Percentiles rank a stretch among this genome's conserved stretches.
These are phyloP conservation scores for Curvularia sp. DNA, from an alignment of 2,329 filamentous ascomycete genomes.

Conservation along the genomic window DNA sequence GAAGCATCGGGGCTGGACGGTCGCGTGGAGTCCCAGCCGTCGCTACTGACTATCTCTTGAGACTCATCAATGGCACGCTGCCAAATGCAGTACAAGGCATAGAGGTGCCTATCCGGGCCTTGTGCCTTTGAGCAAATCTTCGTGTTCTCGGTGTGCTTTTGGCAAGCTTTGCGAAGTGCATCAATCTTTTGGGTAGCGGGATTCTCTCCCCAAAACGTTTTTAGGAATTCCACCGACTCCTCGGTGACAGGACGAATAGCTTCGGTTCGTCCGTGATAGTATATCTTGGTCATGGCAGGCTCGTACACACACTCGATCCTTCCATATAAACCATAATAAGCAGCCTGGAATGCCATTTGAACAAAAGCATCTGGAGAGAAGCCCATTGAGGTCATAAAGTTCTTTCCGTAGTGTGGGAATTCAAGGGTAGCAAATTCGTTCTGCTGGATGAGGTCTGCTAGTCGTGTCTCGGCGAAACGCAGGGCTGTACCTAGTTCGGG, in stretches of 20 bases:
- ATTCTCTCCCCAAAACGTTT: slow-evolving; percentile 93
- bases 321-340: slow-evolving; percentile 96
- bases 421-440: slow-evolving; percentile 95
- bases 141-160: slow-evolving; percentile 80
- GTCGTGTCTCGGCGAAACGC: slow-evolving; percentile 91
- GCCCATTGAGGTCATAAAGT: slow-evolving; percentile 95
- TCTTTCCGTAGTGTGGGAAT: slow-evolving; percentile 89
- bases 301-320: slow-evolving; percentile 95
- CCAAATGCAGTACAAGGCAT: slow-evolving; percentile 94
- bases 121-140: slow-evolving; percentile 87
- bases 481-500: slow-evolving; percentile 90
- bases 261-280: slow-evolving; percentile 91
- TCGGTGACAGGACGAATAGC: slow-evolving; percentile 85
- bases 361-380: slow-evolving; percentile 98
- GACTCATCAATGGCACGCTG: slow-evolving; percentile 85
- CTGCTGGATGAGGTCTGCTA: slow-evolving; percentile 93
- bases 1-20: slow-evolving; percentile 62
- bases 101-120: slow-evolving; percentile 91
- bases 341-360: slow-evolving; percentile 98
- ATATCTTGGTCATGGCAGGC: slow-evolving; percentile 97
- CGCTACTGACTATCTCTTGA: slow-evolving; percentile 61
- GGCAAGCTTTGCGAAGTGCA: slow-evolving; percentile 80
- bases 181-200: slow-evolving; percentile 84
- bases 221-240: slow-evolving; percentile 86
- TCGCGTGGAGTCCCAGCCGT: slow-evolving; percentile 57